These are phyloP conservation scores for Schoenoplectus triqueter DNA, from an alignment of 202 grass and related monocot genomes.

Conservation along the genomic window DNA sequence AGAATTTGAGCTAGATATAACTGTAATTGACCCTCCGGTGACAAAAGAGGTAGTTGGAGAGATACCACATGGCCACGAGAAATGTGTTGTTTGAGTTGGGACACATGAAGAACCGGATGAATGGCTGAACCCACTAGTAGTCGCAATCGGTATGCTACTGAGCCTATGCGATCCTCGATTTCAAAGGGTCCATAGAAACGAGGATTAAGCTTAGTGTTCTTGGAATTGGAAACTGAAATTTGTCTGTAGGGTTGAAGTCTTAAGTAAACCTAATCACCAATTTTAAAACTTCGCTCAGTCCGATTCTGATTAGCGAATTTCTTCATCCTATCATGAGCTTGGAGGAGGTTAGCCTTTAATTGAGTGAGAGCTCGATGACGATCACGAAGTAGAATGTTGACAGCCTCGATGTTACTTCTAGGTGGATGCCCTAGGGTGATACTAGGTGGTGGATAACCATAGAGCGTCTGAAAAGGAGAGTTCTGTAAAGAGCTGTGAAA, in stretches of 20 bases:
- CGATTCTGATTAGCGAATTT: background rate
- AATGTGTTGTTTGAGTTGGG: background rate
- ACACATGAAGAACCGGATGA: background rate
- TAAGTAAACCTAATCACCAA: conserved; percentile 4
- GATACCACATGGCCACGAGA: background rate
- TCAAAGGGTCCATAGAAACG: background rate
- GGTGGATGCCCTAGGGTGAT: background rate
- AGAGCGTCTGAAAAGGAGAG: background rate
- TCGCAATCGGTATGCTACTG: background rate
- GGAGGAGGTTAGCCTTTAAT: background rate
- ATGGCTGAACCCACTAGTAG: background rate
- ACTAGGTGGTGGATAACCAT: background rate
- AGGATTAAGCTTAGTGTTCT: background rate
- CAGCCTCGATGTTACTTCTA: background rate
- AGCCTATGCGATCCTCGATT: background rate
- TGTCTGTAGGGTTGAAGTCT: background rate
- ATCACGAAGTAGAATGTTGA: background rate
- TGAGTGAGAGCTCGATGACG: background rate
- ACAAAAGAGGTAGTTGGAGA: background rate
- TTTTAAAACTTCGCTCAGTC: background rate
- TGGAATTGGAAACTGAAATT: background rate
- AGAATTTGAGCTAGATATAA: background rate
- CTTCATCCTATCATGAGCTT: background rate
- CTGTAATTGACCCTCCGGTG: background rate
- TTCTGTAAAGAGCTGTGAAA: background rate